Conservation (phyloP, 2,329 filamentous ascomycete genomes). For the Coniochaeta sp. region DNA sequence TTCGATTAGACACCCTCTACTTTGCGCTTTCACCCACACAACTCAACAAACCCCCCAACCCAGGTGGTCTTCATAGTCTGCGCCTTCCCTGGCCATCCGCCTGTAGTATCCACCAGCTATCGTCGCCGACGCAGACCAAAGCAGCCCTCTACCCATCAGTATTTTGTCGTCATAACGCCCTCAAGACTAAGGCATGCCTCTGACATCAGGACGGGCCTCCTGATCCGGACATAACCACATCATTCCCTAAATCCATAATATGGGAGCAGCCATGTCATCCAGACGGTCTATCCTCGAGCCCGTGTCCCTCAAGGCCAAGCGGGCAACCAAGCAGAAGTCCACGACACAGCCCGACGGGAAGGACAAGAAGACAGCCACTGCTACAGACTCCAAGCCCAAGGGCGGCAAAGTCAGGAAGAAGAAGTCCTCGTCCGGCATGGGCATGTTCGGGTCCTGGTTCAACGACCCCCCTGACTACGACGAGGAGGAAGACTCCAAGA, state of each 20-base stretch:
- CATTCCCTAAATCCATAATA: not conserved
- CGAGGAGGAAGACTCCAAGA: not conserved
- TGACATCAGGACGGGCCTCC: too few relatives aligned
- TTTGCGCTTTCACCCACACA: too few relatives aligned
- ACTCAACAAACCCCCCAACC: too few relatives aligned
- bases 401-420: not conserved
- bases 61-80: too few relatives aligned
- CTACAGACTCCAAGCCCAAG: not conserved
- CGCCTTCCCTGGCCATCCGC: too few relatives aligned
- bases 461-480: not conserved
- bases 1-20: too few relatives aligned
- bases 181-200: too few relatives aligned
- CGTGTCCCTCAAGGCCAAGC: not conserved
- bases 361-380: not conserved
- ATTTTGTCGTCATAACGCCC: too few relatives aligned
- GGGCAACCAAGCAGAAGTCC: not conserved
- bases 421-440: not conserved
- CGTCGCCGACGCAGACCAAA: too few relatives aligned
- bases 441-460: not conserved
- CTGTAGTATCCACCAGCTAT: too few relatives aligned
- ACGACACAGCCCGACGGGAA: not conserved
- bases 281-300: not conserved
- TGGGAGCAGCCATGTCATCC: not conserved
- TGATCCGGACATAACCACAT: too few relatives aligned
- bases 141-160: too few relatives aligned